A percentile compares a stretch with the other conserved stretches of the same genome.
phyloP scores from a whole-genome alignment of 1,139 yeast species.

The Kodamaea sp. region DNA sequence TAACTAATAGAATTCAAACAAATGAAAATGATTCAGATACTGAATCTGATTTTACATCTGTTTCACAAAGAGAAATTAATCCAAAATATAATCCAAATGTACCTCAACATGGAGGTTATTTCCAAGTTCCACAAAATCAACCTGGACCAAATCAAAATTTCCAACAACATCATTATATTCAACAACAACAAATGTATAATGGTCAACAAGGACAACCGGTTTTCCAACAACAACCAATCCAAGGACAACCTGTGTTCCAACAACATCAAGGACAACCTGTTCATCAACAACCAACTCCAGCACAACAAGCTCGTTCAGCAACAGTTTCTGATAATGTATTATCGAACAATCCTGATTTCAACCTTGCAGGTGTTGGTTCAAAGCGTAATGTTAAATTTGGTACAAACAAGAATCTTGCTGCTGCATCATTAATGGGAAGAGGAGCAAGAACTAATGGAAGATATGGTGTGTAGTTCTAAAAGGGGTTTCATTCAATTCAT shows the following conservation, averaged over 20 bases:
- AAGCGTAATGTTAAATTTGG: conserved; percentile 7
- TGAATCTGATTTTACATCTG: conserved; percentile 70
- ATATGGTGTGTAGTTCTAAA: too few species aligned
- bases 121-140: conserved; percentile 14
- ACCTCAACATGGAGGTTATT: conserved; percentile 10
- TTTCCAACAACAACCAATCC: conserved; percentile 7
- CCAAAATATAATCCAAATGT: conserved; percentile 39
- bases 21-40: conserved; percentile 25
- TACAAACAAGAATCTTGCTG: conserved; percentile 9
- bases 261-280: conserved; percentile 6
- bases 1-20: conserved; percentile 3
- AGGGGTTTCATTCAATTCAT: too few species aligned
- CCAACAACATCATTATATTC: conserved; percentile 6
- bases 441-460: conserved; percentile 5
- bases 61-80: conserved; percentile 74
- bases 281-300: conserved; percentile 6
- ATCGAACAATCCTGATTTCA: conserved; percentile 52
- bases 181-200: not conserved
- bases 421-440: conserved; percentile 17
- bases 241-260: conserved; percentile 12
- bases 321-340: conserved; percentile 49
- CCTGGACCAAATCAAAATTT: conserved; percentile 2
- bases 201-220: conserved; percentile 7
- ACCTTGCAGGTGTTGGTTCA: conserved; percentile 7
- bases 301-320: conserved; percentile 14